Evolutionary conservation across 1,284 basidiomycete species (phyloP), one percentile per base, ranked within the genome.

Genomic region (Lentinula novae-zelandiae): DNA sequence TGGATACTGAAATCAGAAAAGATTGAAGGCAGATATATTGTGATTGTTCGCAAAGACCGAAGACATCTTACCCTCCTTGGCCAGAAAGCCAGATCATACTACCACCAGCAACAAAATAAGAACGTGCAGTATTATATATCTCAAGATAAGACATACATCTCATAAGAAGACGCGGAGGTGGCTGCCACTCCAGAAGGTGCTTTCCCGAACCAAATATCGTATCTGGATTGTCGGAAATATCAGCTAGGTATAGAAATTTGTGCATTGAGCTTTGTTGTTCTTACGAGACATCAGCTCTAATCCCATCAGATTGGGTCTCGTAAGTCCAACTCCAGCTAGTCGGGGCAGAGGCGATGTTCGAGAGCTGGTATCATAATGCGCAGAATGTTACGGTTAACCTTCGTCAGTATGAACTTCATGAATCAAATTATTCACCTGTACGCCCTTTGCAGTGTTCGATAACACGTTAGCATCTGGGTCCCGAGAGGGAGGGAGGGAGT

Each of bases 71-170:
- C 83, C 80, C 81, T 69, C 83, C 83, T n/a, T 76, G 74, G 44
- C 82, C 78, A 55, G 83, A 84, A 17, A 85, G 77, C 84, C 83
- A 85, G 61, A 85, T 83, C 83, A 85, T 85, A 62, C 82, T 83
- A 51, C 44, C 58, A 51, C 44, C 58, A 22, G 36, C 12, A 52
- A 34, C 39, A n/a, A 20, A 12, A n/a, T 36, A 3, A 49, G 44
- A 40, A 31, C 9, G 7, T 38, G 17, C 44, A 0, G 27, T 22
- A 2, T 38, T 2, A 39, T 27, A 17, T 5, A 33, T 60, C 48
- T 22, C 15, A 12, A 5, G 27, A 40, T 22, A 51, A 36, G 2
- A 59, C 79, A 46, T 68, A 83, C 82, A 84, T 83, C 67, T 84
- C 83, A 64, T 76, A 85, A 0, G 78, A 79, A 9, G 82, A 84